These are phyloP conservation scores for Pichia sp. DNA, from an alignment of 1,139 yeast genomes.

Conservation along the genomic window DNA sequence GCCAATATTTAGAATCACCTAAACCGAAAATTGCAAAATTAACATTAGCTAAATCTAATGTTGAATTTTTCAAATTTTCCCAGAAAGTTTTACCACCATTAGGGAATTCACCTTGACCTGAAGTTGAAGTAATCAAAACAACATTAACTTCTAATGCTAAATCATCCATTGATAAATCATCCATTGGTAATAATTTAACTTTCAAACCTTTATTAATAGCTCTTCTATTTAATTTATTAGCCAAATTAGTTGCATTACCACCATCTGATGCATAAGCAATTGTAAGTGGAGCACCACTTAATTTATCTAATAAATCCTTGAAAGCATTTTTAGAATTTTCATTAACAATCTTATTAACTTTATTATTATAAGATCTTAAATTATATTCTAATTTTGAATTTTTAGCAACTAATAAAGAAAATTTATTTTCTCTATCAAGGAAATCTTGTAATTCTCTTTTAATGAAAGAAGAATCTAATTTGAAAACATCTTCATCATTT, in stretches of 20 bases:
- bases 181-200: slow-evolving; percentile 72
- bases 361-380: slow-evolving; percentile 57
- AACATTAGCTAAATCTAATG: slow-evolving; percentile 63
- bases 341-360: slow-evolving; percentile 45
- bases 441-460: slow-evolving; percentile 71
- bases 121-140: slow-evolving; percentile 78
- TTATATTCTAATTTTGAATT: slow-evolving; percentile 75
- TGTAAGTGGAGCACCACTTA: slow-evolving; percentile 89
- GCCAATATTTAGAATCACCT: slow-evolving; percentile 96
- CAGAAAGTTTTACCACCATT: slow-evolving; percentile 88
- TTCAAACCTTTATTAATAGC: slow-evolving; percentile 84
- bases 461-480: slow-evolving; percentile 76
- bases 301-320: slow-evolving; percentile 69
- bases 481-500: slow-evolving; percentile 49
- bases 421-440: slow-evolving; percentile 82
- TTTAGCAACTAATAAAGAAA: slow-evolving; percentile 64
- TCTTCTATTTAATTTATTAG: slow-evolving; percentile 75
- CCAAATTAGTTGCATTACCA: slow-evolving; percentile 81
- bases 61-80: slow-evolving; percentile 74
- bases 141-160: slow-evolving; percentile 75
- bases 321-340: slow-evolving; percentile 72
- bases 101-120: slow-evolving; percentile 98
- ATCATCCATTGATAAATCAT: slow-evolving; percentile 76
- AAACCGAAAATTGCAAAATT: slow-evolving; percentile 78
- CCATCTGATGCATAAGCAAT: slow-evolving; percentile 93